Evolutionary conservation across 208 protist species (phyloP).

Genomic region (Wallacemonas sp.): DNA sequence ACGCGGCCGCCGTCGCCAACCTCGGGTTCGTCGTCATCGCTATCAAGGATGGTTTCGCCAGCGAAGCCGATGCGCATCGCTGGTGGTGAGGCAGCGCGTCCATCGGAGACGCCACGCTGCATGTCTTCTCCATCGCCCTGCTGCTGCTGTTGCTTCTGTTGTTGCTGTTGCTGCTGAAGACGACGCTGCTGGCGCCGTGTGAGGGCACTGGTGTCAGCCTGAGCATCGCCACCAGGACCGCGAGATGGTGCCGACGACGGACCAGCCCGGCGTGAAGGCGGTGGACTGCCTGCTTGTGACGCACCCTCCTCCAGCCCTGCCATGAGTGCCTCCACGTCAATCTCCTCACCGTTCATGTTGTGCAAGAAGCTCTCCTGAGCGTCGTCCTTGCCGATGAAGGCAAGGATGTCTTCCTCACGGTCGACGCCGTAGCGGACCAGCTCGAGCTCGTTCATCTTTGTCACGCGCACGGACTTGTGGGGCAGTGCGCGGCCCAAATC

Average conservation of each 20-base stretch:
- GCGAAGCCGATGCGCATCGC: neutral
- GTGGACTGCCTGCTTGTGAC: neutral
- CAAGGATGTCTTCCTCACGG: neutral
- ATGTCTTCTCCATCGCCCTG: too few species aligned
- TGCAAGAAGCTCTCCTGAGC: constrained; percentile 5
- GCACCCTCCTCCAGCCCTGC: constrained; percentile 1
- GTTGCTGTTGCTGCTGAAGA: neutral
- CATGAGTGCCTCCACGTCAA: constrained; percentile 9
- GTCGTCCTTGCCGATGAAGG: neutral
- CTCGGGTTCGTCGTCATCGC: neutral
- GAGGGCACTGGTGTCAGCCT: neutral
- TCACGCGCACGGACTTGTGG: constrained; percentile 10
- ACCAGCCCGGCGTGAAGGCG: neutral
- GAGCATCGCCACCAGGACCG: neutral
- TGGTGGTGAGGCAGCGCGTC: neutral
- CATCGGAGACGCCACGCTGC: neutral
- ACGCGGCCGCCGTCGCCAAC: too few species aligned
- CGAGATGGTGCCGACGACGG: neutral
- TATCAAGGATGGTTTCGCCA: constrained; percentile 3
- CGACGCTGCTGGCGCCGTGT: constrained; percentile 1
- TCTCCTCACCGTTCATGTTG: constrained; percentile 5
- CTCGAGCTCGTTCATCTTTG: constrained; percentile 9
- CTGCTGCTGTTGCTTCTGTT: too few species aligned
- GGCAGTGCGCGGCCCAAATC: constrained; percentile 4
- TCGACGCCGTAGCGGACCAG: neutral